Conservation (phyloP, 768 basidiomycete genomes). For the Chalciporus piperatus region DNA sequence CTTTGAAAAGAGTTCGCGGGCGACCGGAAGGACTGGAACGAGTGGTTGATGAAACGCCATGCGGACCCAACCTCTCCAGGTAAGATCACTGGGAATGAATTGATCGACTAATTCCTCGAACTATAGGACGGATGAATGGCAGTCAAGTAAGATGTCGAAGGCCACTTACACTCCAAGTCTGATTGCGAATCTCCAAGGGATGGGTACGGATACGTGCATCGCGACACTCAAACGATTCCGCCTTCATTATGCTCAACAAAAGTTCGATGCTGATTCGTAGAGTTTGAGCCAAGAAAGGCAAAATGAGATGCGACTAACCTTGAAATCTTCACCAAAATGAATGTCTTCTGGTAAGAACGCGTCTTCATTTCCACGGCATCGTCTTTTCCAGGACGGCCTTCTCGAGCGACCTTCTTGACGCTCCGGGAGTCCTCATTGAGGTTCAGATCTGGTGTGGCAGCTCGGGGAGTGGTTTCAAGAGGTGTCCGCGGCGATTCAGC, state of each 20-base stretch:
- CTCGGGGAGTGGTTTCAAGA: constrained; percentile 5
- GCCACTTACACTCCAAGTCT: constrained; percentile 72
- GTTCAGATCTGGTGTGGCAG: constrained; percentile 15
- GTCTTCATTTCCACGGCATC: constrained; percentile 82
- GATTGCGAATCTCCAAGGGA: constrained; percentile 76
- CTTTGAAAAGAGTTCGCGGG: constrained; percentile 73
- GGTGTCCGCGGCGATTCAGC: constrained; percentile 32
- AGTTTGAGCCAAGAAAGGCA: constrained; percentile 17
- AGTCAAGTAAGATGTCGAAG: constrained; percentile 4
- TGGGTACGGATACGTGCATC: constrained; percentile 80
- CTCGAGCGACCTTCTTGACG: constrained; percentile 16
- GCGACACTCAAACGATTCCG: constrained; percentile 80
- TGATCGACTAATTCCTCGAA: constrained; percentile 79
- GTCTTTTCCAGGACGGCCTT: constrained; percentile 31
- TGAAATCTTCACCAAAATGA: constrained; percentile 72
- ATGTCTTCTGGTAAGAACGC: constrained; percentile 79
- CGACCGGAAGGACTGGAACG: constrained; percentile 74
- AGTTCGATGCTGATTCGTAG: constrained; percentile 54
- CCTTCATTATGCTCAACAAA: constrained; percentile 74
- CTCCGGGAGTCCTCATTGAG: constrained; percentile 21
- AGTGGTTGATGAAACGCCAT: constrained; percentile 81
- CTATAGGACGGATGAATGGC: constrained; percentile 33
- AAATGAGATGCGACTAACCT: constrained; percentile 41
- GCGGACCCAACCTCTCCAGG: constrained; percentile 80
- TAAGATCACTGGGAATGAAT: constrained; percentile 74